Evolutionary conservation across 495 filamentous ascomycete species (phyloP), one percentile per base, ranked within the genome.

Genomic region (Chaetomium cochliodes): DNA sequence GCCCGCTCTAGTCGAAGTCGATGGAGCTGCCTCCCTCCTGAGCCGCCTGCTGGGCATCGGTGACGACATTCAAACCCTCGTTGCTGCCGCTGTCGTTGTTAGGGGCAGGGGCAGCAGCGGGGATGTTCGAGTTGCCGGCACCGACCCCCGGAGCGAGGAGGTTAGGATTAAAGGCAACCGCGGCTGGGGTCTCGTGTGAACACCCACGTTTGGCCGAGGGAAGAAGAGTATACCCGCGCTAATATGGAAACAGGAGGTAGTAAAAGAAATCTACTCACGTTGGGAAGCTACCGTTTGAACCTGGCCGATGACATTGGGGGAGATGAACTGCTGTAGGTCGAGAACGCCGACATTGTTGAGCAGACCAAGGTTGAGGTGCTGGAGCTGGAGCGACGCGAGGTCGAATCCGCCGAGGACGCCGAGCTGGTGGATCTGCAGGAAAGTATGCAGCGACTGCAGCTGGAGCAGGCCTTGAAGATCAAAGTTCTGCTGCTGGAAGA

Each of bases 341-440:
- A 80, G 68, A 55, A 69, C 62, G 39, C 76, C 74, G 42, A 80
- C 65, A 61, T 72, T 69, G 63, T 70, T 67, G 62, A 80, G 68
- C 57, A 80, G 70, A 25, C 77, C 77, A 33, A 80, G 69, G 70
- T 78, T 68, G 69, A 80, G 70, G n/a, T 68, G 67, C 67, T 70
- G 67, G 23, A 80, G 70, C 55, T 77, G 69, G 56, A 80, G 73
- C n/a, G 63, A 41, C 64, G 64, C 63, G 52, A 80, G 74, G 67
- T 80, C 78, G 64, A 81, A 79, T 68, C 75, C 72, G 68, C 74
- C 66, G 75, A 80, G 74, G 62, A 81, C 56, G 49, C 79, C 79
- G 61, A 77, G 73, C 66, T 76, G 69, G 65, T 73, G 70, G 62
- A 80, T 70, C 66, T 77, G 69, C 22, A 77, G 72, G 65, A 81